These are phyloP conservation scores for Candolleomyces eurysporus DNA, from an alignment of 768 basidiomycete species.

Conservation along the genomic window DNA sequence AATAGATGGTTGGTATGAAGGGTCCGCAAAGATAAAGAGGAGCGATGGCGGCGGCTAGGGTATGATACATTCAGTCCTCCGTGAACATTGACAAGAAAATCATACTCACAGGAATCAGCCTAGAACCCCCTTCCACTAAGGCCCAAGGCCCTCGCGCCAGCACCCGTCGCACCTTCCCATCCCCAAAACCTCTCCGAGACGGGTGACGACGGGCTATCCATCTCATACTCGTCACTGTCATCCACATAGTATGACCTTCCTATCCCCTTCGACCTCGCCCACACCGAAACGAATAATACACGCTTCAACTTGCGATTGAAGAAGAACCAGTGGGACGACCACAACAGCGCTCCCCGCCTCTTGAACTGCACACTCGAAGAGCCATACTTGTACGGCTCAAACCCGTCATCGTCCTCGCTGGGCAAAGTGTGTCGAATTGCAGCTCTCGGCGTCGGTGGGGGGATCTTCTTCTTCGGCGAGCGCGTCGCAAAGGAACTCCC, in stretches of 20 bases:
- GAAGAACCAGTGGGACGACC: conserved; percentile 98
- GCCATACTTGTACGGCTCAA: conserved; percentile 33
- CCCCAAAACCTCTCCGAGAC: conserved; percentile 66
- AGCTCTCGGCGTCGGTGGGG: conserved; percentile 37
- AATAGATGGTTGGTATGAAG: too few species aligned
- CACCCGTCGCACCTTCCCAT: conserved; percentile 77
- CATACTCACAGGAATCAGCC: conserved; percentile 1
- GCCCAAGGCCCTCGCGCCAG: conserved; percentile 82
- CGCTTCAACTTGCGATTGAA: conserved; percentile 90
- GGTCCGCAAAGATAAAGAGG: too few species aligned
- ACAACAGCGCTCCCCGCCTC: conserved; percentile 78
- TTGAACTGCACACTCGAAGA: conserved; percentile 42
- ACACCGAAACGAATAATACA: conserved; percentile 87
- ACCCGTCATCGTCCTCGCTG: conserved; percentile 22
- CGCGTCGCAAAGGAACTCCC: conserved; percentile 18
- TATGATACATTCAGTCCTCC: too few species aligned
- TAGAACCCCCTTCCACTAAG: conserved; percentile 29
- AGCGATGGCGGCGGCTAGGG: too few species aligned
- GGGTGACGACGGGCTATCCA: conserved; percentile 21
- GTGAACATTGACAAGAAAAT: not conserved
- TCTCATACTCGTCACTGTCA: conserved; percentile 38
- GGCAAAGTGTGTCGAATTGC: conserved; percentile 37
- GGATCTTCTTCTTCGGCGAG: conserved; percentile 36
- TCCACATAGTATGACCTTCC: conserved; percentile 46
- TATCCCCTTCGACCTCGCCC: conserved; percentile 74